Conservation (phyloP, 1,284 basidiomycete species). For the Moniliophthora roreri region DNA sequence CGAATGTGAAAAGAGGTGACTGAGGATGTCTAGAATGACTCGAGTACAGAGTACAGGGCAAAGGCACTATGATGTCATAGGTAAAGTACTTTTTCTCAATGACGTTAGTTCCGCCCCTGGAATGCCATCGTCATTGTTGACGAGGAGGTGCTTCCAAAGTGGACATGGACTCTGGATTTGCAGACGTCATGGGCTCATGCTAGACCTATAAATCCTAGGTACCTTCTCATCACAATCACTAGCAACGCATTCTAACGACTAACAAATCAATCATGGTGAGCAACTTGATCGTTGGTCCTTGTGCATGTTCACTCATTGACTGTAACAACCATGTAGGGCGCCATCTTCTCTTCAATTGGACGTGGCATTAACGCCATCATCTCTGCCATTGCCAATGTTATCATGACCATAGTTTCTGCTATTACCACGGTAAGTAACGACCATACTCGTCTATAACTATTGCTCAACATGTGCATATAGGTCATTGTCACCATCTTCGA, state of each 20-base stretch:
- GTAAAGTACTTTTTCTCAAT: too few relatives aligned
- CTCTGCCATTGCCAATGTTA: conserved; percentile 53
- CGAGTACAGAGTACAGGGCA: too few relatives aligned
- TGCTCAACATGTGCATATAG: conserved; percentile 25
- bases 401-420: conserved; percentile 57
- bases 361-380: conserved; percentile 54
- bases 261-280: conserved; percentile 2
- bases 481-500: conserved; percentile 64
- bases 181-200: too few relatives aligned
- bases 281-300: too few relatives aligned
- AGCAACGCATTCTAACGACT: not conserved
- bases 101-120: too few relatives aligned
- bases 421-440: conserved; percentile 54
- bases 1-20: too few relatives aligned
- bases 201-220: not conserved
- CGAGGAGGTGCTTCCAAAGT: too few relatives aligned
- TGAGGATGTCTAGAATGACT: too few relatives aligned
- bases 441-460: not conserved
- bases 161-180: too few relatives aligned
- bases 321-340: conserved; percentile 38
- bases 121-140: too few relatives aligned
- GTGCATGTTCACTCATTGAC: not conserved
- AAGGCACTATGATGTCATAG: too few relatives aligned
- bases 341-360: conserved; percentile 64
- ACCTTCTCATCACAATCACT: not conserved